Conservation (phyloP, 139 green algal species). For the Desmodesmus armatus region DNA sequence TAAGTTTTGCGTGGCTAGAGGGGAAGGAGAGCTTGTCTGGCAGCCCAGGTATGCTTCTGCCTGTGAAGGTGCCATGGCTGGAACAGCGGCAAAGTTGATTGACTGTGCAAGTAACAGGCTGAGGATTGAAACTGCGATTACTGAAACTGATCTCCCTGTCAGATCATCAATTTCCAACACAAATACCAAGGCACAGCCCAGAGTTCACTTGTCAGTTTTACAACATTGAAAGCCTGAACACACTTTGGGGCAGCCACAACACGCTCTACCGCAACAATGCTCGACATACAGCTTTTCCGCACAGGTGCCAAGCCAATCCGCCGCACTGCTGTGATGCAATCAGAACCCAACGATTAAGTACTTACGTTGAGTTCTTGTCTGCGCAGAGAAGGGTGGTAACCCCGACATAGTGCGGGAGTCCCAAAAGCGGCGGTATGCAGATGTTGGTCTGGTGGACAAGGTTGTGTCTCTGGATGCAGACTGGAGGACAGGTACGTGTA, state of each 20-base stretch:
- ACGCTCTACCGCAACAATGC: slow-evolving; percentile 69
- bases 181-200: neutral
- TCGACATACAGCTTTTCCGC: slow-evolving; percentile 98
- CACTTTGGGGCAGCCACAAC: neutral
- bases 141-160: neutral
- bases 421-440: slow-evolving; percentile 87
- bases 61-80: too few relatives aligned
- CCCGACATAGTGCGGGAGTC: slow-evolving; percentile 95
- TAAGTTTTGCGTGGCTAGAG: too few relatives aligned
- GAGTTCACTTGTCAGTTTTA: slow-evolving; percentile 8
- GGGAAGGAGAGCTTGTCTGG: too few relatives aligned
- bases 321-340: neutral
- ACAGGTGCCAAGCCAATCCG: slow-evolving; percentile 57
- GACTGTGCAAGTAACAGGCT: neutral
- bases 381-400: slow-evolving; percentile 95
- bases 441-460: slow-evolving; percentile 90
- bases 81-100: neutral
- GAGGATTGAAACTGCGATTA: neutral
- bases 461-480: slow-evolving; percentile 92
- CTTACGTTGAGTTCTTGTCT: neutral
- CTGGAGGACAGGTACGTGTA: slow-evolving; percentile 83
- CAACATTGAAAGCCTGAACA: neutral
- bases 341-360: neutral
- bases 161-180: too few relatives aligned
- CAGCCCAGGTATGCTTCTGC: too few relatives aligned